Conservation (phyloP, 202 grass and related monocot species). For the Dendrocalamus latiflorus region DNA sequence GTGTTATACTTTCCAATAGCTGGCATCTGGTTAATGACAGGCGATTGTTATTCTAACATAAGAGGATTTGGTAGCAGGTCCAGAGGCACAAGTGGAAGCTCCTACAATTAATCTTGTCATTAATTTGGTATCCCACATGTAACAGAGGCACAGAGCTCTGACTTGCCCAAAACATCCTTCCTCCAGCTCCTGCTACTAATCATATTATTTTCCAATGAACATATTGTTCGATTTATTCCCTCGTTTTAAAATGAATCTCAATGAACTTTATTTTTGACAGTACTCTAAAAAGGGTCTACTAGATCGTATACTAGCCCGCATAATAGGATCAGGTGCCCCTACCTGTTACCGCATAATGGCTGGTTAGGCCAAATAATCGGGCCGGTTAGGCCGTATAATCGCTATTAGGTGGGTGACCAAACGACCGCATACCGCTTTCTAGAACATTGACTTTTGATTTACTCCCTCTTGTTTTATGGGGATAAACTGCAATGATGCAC, state of each 20-base stretch:
- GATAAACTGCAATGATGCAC: no score
- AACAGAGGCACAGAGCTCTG: neutral
- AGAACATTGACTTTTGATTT: no score
- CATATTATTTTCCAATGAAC: neutral
- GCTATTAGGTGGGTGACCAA: no score
- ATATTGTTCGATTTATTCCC: neutral
- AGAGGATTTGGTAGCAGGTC: neutral
- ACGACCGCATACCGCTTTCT: no score
- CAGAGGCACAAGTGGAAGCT: neutral
- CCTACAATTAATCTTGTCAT: neutral
- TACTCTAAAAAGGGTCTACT: no score
- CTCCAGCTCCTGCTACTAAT: neutral
- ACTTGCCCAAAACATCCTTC: neutral
- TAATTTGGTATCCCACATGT: neutral
- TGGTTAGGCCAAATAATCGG: no score
- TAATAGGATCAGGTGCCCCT: no score
- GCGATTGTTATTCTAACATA: neutral
- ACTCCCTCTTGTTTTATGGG: no score
- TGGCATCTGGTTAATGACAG: neutral
- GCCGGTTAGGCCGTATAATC: no score
- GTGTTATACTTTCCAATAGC: neutral
- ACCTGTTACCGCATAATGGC: no score
- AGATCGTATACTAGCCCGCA: no score
- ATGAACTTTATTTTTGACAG: neutral
- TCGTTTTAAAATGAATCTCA: neutral